Evolutionary conservation across 2,329 filamentous ascomycete species (phyloP).

Genomic region (Phaeophleospora eucalypticola): DNA sequence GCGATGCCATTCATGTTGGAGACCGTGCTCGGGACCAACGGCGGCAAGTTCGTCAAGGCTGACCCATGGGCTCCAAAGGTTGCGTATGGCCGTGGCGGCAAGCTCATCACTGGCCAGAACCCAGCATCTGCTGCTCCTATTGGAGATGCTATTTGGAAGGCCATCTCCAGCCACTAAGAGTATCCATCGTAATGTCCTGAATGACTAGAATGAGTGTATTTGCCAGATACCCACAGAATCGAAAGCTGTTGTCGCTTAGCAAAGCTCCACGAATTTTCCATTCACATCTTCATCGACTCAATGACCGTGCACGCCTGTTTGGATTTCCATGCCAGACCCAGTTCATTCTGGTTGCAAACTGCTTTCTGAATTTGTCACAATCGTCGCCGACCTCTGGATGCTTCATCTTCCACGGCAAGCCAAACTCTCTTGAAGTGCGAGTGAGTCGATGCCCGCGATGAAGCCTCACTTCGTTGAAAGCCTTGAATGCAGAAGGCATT

Average conservation of each 20-base stretch:
- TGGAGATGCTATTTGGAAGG: constrained; percentile 38
- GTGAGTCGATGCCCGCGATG: constrained; percentile 4
- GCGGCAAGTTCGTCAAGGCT: constrained; percentile 56
- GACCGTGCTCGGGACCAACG: constrained; percentile 49
- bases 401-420: constrained; percentile 7
- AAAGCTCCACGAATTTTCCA: too few species aligned
- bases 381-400: not conserved
- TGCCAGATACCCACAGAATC: not conserved
- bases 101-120: constrained; percentile 49
- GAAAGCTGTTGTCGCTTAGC: too few species aligned
- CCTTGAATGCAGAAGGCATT: constrained; percentile 1
- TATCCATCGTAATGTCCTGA: too few species aligned
- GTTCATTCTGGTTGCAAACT: not conserved
- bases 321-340: constrained; percentile 8
- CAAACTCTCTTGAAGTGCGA: constrained; percentile 2
- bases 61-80: constrained; percentile 47
- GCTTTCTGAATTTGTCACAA: constrained; percentile 1
- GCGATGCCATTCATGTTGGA: constrained; percentile 60
- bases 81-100: constrained; percentile 31
- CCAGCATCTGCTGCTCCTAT: constrained; percentile 42
- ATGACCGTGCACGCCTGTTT: too few species aligned
- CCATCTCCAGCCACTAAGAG: not conserved
- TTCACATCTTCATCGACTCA: too few species aligned
- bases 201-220: too few species aligned
- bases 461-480: constrained; percentile 5